These are phyloP conservation scores for Cryphonectria nitschkei DNA, from an alignment of 2,329 filamentous ascomycete species.

Conservation along the genomic window DNA sequence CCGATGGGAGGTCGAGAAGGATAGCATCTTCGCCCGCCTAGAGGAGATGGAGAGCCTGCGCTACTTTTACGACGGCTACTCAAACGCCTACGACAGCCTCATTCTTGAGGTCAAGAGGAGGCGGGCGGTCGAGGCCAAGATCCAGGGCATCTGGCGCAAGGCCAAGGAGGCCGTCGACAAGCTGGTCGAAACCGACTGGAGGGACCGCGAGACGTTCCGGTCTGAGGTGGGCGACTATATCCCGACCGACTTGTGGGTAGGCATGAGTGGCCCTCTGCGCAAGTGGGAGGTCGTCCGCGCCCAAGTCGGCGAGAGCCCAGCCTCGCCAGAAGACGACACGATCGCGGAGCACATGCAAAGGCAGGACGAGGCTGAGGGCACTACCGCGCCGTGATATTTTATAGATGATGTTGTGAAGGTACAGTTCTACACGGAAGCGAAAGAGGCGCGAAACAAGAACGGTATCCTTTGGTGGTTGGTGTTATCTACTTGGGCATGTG, in stretches of 20 bases:
- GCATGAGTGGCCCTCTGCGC: slow-evolving; percentile 64
- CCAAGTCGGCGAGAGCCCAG: neutral
- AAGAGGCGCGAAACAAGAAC: slow-evolving; percentile 2
- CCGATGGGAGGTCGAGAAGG: slow-evolving; percentile 76
- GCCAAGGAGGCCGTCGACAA: slow-evolving; percentile 77
- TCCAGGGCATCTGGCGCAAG: slow-evolving; percentile 74
- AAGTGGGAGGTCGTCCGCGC: slow-evolving; percentile 54
- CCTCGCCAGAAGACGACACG: neutral
- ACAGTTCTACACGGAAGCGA: slow-evolving; percentile 7
- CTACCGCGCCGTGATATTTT: slow-evolving; percentile 1
- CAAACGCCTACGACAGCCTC: slow-evolving; percentile 80
- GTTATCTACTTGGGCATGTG: neutral
- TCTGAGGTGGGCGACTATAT: slow-evolving; percentile 84
- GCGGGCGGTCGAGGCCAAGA: slow-evolving; percentile 71
- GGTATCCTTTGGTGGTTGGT: neutral
- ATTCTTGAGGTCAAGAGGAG: slow-evolving; percentile 83
- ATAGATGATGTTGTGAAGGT: slow-evolving; percentile 11
- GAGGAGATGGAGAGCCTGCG: slow-evolving; percentile 76
- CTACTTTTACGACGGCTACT: slow-evolving; percentile 86
- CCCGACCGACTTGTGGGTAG: slow-evolving; percentile 86
- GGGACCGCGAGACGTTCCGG: slow-evolving; percentile 76
- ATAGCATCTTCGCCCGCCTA: slow-evolving; percentile 69
- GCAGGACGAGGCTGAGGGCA: slow-evolving; percentile 21
- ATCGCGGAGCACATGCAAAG: slow-evolving; percentile 9
- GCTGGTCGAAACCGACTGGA: slow-evolving; percentile 72